Conservation (phyloP, 306 rosid genomes). For the Dalbergia cochinchinensis region DNA sequence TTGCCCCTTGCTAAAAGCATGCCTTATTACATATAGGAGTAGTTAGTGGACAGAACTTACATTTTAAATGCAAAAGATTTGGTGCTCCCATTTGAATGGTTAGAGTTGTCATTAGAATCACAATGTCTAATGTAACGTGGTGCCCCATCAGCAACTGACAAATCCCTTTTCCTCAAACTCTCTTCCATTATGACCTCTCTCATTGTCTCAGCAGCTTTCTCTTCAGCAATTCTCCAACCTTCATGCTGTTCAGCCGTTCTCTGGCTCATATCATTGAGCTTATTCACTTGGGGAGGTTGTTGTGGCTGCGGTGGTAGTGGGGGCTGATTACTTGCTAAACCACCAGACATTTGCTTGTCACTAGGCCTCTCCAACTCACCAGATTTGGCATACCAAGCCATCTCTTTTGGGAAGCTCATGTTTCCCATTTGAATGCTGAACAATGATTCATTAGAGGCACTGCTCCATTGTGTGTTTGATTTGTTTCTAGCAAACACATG, state of each 20-base stretch:
- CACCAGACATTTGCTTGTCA: background rate
- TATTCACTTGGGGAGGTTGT: constrained; percentile 11
- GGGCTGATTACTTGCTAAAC: constrained; percentile 13
- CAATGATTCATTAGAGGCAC: constrained; percentile 76
- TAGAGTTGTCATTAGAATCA: constrained; percentile 42
- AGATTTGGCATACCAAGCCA: constrained; percentile 32
- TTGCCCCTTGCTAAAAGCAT: background rate
- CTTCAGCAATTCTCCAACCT: constrained; percentile 51
- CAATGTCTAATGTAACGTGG: background rate
- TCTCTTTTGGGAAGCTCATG: constrained; percentile 75
- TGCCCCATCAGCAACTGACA: background rate
- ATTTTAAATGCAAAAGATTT: constrained; percentile 73
- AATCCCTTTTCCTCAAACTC: constrained; percentile 18
- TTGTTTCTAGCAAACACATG: constrained; percentile 61
- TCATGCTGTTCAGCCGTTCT: constrained; percentile 30
- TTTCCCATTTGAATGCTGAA: constrained; percentile 90
- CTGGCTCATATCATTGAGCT: constrained; percentile 38
- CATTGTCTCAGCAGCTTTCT: constrained; percentile 75
- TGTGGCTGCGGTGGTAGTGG: background rate
- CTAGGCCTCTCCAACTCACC: constrained; percentile 38
- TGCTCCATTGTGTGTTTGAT: constrained; percentile 75
- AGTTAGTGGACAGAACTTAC: constrained; percentile 55
- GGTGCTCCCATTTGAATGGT: constrained; percentile 62
- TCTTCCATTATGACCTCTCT: constrained; percentile 77
- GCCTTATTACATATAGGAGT: background rate